Base-by-base conservation (phyloP, 2,329 filamentous ascomycete species). In the Phoma sp. region DNA sequence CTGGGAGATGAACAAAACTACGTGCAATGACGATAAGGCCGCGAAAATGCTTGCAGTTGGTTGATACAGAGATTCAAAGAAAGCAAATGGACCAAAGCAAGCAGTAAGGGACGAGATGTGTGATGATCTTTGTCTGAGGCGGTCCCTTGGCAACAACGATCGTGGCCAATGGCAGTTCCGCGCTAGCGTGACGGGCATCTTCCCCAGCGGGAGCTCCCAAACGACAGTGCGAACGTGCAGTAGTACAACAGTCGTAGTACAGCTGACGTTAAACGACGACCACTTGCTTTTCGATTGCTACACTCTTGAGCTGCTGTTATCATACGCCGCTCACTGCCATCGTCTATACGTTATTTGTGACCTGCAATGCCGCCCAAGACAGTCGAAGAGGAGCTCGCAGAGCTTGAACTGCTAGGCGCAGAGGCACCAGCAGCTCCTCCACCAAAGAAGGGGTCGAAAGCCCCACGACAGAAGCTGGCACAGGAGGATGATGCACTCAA, bases 401-500 rank as follows among this genome's bases (percentile, higher is more conserved):
- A 77, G 67, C 69, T 78, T 43, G 68, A 74, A 56, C 63, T 63
- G 64, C 61, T 68, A 58, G 65, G 65, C 52, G 72, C 69, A 41
- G 75, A 69, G 64, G 67, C 63, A 40, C 68, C 67, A 43, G 61
- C 67, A 37, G 64, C 70, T 41, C 67, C 72, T 58, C 69, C 68
- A 52, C 65, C 69, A 49, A 71, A 74, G 58, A 85, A 85, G 71
- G 60, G 55, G 19, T 36, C 68, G 61, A 81, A 83, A 49, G 77
- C 82, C 19, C 71, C 78, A 45, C 71, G 76, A 51, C 66, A 74
- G 57, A 72, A 74, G 58, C 68, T 74, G 51, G 74, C 75, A 41
- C 68, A 75, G 27, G 73, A 80, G 67, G 84, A 91, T 65, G 92
- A 96, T 73, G 86, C 94, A 54, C 84, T 98, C 35, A 92, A 92